Evolutionary conservation across 2,329 filamentous ascomycete genomes (phyloP), one percentile per base, ranked within the genome.

Genomic region (Penicillium freii): DNA sequence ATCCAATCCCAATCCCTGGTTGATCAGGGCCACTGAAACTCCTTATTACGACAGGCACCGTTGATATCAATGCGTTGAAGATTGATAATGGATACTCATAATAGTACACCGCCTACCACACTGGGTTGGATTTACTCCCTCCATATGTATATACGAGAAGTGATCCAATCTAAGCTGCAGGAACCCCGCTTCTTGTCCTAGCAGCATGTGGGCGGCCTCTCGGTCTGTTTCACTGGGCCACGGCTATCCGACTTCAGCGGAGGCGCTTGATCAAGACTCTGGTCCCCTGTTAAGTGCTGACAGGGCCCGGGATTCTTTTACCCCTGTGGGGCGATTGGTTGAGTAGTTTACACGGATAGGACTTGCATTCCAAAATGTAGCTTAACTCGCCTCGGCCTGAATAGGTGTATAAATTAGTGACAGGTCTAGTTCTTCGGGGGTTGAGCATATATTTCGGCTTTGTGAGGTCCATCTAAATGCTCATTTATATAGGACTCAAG

Each of bases 41-140:
- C 31, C 25, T n/a, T 19, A n/a, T 51, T 33, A 7, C 17, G 25
- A 42, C 44, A 48, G 21, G 38, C 13, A 31, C 44, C 11, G 5
- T 33, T 39, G 52, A 38, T 36, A 46, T 52, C 55, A 62, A 29
- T 54, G 58, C 49, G 29, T n/a, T n/a, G 21, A 36, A 57, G 47
- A 56, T 60, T 65, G 53, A 65, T 58, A 64, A 61, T 62, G 42
- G 23, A 52, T 54, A 60, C 39, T 51, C 40, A 31, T 56, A 50
- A 56, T 29, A 33, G 7, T 29, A 34, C 42, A 51, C 23, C 38
- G 23, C 33, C 31, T 17, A 27, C 42, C 19, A 13, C 45, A 21
- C 21, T 34, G 9, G 15, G 15, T 27, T 29, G 11, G 10, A 21
- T 31, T 34, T 33, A 33, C 31, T 15, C 13, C 31, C 31, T 15